phyloP scores from a whole-genome alignment of 2,329 filamentous ascomycete species.

The Fusarium kyushuense region DNA sequence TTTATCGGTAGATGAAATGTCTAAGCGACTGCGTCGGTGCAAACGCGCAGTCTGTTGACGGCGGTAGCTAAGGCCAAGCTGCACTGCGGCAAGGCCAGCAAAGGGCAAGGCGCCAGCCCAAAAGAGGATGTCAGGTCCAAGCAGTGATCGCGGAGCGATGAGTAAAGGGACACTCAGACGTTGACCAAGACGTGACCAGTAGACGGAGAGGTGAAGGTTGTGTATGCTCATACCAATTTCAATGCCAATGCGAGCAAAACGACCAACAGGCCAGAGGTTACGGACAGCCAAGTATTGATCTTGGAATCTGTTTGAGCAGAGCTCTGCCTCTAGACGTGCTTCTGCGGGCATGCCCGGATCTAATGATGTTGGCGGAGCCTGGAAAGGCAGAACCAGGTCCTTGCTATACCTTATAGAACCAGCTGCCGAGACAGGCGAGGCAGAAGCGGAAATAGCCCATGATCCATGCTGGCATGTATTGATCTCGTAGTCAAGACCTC shows the following conservation, averaged over 20 bases:
- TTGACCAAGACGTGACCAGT: conserved; percentile 61
- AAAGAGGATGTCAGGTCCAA: conserved; percentile 52
- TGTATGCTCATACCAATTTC: conserved; percentile 58
- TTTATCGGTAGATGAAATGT: conserved; percentile 22
- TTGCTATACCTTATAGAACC: conserved; percentile 53
- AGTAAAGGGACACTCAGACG: conserved; percentile 60
- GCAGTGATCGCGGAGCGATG: conserved; percentile 50
- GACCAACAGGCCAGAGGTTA: conserved; percentile 57
- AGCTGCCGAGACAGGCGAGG: conserved; percentile 46
- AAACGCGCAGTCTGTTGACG: conserved; percentile 15
- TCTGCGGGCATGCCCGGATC: conserved; percentile 25
- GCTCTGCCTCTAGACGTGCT: conserved; percentile 58
- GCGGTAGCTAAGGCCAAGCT: conserved; percentile 47
- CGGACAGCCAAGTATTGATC: conserved; percentile 59
- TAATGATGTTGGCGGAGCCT: conserved; percentile 27
- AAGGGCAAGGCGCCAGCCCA: conserved; percentile 57
- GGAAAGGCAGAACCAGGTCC: conserved; percentile 50
- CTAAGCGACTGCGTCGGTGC: conserved; percentile 16
- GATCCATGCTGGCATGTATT: conserved; percentile 50
- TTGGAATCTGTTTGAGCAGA: conserved; percentile 54
- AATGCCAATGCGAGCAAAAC: conserved; percentile 58
- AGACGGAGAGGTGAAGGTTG: conserved; percentile 59
- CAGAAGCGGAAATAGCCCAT: conserved; percentile 58
- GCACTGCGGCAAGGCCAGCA: conserved; percentile 54
- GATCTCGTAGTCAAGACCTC: conserved; percentile 52